Conservation (phyloP, 768 basidiomycete genomes). For the Russula compacta region DNA sequence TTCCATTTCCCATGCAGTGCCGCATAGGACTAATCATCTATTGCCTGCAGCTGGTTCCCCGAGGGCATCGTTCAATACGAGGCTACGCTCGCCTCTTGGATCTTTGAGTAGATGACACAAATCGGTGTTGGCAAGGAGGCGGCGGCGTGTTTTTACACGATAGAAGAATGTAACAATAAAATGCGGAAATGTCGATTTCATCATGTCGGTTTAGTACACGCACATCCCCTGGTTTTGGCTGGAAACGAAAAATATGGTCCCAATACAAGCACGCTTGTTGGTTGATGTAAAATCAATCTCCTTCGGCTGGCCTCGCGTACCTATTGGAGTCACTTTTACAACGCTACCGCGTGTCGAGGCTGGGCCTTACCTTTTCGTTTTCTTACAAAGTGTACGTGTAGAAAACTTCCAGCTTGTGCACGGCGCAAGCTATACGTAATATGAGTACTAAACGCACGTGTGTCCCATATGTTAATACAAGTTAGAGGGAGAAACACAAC, state of each 20-base stretch:
- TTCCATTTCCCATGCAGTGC: background rate
- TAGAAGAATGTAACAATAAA: constrained; percentile 1
- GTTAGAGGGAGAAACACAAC: no score
- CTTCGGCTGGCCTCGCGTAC: no score
- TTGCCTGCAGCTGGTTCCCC: constrained; percentile 72
- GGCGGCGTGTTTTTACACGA: background rate
- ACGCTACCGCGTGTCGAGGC: background rate
- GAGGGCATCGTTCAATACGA: constrained; percentile 71
- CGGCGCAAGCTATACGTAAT: background rate
- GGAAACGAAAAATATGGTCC: background rate
- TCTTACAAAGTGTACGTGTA: background rate
- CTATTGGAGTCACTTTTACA: background rate
- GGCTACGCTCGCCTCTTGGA: constrained; percentile 55
- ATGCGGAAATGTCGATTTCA: background rate
- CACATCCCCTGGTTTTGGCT: background rate
- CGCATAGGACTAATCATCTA: constrained; percentile 9
- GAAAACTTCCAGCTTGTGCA: background rate
- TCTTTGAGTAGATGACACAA: constrained; percentile 57
- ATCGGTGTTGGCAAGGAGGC: background rate
- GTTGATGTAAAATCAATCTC: background rate
- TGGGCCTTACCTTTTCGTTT: background rate
- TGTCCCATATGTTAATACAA: no score
- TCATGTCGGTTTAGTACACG: background rate
- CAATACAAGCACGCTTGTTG: background rate
- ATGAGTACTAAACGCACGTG: background rate